Evolutionary conservation across 495 filamentous ascomycete species (phyloP), one percentile per base, ranked within the genome.

Genomic region (Collariella sp.): DNA sequence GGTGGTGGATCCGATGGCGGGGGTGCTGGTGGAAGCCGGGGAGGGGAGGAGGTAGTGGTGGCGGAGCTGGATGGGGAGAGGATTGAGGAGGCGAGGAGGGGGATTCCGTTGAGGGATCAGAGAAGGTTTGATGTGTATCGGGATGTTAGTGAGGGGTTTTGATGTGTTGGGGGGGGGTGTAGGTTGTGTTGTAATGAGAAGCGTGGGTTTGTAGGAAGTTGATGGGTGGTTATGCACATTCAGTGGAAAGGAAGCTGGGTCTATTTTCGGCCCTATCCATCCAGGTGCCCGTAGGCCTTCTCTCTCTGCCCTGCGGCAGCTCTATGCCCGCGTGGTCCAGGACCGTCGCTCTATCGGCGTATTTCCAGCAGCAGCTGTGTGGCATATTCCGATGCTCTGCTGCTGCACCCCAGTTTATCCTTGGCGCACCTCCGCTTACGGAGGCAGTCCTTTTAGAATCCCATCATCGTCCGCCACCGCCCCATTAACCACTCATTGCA

Each of bases 61-160:
- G 87, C 83, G 41, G 87, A 90, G 45, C 64, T 97, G 71, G 75
- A 78, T 33, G 79, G 79, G 20, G 83, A 79, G 39, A 78, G 73
- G 64, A 89, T 99, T 60, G 79, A 83, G 65, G 81, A 84, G 70
- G 81, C 82, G 44, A 80, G 94, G 67, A 88, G 80, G 69, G 83
- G 85, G 16, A 95, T 97, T 65, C 93, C 94, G 22, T 75, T 97
- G 26, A 78, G 82, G 61, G 78, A 74, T 24, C 94, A 99, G 82
- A 78, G 91, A 56, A 75, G 94, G 59, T 97, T 94, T 69, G 93
- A 99, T 72, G 82, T 99, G 22, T 99, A 99, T 71, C 86, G 88
- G 13, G 91, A 99, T 79, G 82, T 99, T 24, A 87, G 82, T 57
- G 61, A 74, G 61, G 79, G 61, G 18, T 52, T 31, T 31, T 63